A percentile compares a stretch with the other conserved stretches of the same genome.
Evolutionary conservation across 2,329 filamentous ascomycete genomes (phyloP).

Genomic region (Eurotiales sp.): DNA sequence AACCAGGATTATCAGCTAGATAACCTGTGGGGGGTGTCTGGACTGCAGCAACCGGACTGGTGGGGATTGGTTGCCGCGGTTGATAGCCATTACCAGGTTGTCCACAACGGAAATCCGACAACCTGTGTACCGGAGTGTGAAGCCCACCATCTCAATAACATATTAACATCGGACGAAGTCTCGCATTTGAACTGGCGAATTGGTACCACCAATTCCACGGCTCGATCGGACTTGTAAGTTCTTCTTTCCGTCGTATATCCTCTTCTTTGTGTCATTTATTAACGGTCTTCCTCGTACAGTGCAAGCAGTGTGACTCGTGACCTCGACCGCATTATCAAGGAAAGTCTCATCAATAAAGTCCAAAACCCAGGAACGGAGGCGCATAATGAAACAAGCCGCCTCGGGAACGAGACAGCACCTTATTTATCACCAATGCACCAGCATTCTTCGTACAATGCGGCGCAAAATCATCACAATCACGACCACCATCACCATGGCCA

Average conservation of each 20-base stretch:
- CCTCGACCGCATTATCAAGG: slow-evolving; percentile 39
- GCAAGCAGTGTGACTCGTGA: slow-evolving; percentile 41
- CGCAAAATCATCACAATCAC: background rate
- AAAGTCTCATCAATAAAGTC: slow-evolving; percentile 26
- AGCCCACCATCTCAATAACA: slow-evolving; percentile 32
- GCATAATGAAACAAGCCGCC: background rate
- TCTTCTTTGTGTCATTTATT: background rate
- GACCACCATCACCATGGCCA: slow-evolving; percentile 6
- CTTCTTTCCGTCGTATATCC: slow-evolving; percentile 4
- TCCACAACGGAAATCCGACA: slow-evolving; percentile 32
- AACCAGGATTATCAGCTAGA: slow-evolving; percentile 40
- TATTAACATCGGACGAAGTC: slow-evolving; percentile 32
- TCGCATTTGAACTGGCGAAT: slow-evolving; percentile 35
- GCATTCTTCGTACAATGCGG: slow-evolving; percentile 9
- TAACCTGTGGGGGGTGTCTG: slow-evolving; percentile 39
- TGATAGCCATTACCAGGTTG: slow-evolving; percentile 41
- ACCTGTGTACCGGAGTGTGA: slow-evolving; percentile 32
- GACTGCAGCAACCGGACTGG: slow-evolving; percentile 40
- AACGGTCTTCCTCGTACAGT: slow-evolving; percentile 23
- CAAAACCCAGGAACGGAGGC: slow-evolving; percentile 14
- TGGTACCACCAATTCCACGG: slow-evolving; percentile 25
- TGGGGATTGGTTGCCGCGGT: slow-evolving; percentile 41
- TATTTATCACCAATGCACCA: slow-evolving; percentile 5
- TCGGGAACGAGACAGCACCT: slow-evolving; percentile 2
- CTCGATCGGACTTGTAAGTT: slow-evolving; percentile 41